Evolutionary conservation across 140 eudicot species (phyloP).

Genomic region (Stevia rebaudiana): DNA sequence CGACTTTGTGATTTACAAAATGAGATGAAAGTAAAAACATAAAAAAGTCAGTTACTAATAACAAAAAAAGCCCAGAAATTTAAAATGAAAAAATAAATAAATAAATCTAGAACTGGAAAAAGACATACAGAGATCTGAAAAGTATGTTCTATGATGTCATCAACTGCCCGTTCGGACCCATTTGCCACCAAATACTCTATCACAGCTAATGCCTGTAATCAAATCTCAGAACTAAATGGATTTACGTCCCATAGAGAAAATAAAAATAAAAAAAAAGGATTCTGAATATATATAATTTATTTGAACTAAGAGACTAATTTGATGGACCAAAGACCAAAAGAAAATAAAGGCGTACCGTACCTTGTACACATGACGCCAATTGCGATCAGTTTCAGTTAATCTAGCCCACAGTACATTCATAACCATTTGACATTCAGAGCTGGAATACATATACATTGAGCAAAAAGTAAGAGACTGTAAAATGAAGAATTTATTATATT

Average conservation of each 20-base stretch:
- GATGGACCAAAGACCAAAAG: not conserved
- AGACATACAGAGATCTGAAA: conserved; percentile 75
- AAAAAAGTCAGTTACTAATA: conserved; percentile 4
- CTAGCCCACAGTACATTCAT: conserved; percentile 96
- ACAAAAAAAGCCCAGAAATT: not conserved
- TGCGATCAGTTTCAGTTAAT: conserved; percentile 83
- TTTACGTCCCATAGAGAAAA: not conserved
- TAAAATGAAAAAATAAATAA: not conserved
- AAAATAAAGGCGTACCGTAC: conserved; percentile 41
- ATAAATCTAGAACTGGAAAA: conserved; percentile 2
- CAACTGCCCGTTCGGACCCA: conserved; percentile 99
- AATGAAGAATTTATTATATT: not conserved
- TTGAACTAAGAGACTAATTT: not conserved
- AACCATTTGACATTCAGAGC: conserved; percentile 97
- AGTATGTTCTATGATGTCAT: conserved; percentile 91
- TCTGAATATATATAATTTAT: not conserved
- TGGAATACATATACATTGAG: conserved; percentile 37
- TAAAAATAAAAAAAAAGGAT: conserved; percentile 8
- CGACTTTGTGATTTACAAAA: conserved; percentile 43
- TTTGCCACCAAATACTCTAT: conserved; percentile 94
- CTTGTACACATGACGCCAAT: conserved; percentile 97
- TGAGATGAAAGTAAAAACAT: not conserved
- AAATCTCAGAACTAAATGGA: conserved; percentile 12
- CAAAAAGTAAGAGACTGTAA: not conserved
- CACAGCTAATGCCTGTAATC: conserved; percentile 76